phyloP scores from a whole-genome alignment of 129 eudicot genomes.

The Scalesia atractyloides region DNA sequence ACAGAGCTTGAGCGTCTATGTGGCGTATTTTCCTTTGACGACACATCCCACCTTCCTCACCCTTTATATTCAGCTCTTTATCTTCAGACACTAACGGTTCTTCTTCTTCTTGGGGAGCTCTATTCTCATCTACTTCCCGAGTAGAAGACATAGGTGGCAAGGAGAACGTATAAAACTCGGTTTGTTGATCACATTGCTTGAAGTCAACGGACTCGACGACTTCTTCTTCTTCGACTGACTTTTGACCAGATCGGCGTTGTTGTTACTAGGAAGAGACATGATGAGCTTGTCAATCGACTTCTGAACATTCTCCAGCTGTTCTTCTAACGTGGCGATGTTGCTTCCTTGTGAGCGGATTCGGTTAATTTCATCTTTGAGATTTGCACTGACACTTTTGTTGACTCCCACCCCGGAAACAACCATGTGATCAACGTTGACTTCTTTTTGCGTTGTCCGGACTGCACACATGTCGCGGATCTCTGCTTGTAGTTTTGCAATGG shows the following conservation, averaged over 20 bases:
- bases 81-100: conserved; percentile 36
- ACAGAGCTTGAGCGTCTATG: conserved; percentile 93
- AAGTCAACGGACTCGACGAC: conserved; percentile 56
- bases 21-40: conserved; percentile 91
- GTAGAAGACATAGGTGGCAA: conserved; percentile 81
- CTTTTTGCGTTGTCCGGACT: conserved; percentile 51
- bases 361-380: conserved; percentile 89
- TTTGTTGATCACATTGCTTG: conserved; percentile 63
- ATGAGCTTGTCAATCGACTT: conserved; percentile 87
- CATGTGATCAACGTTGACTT: conserved; percentile 53
- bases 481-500: conserved; percentile 88
- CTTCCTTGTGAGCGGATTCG: conserved; percentile 96
- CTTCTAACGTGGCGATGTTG: conserved; percentile 87
- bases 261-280: conserved; percentile 76
- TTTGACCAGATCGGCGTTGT: conserved; percentile 35
- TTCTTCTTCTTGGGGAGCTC: conserved; percentile 68
- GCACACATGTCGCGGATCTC: conserved; percentile 88
- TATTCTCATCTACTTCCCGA: conserved; percentile 74
- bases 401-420: conserved; percentile 48
- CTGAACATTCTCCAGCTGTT: conserved; percentile 92
- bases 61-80: conserved; percentile 55
- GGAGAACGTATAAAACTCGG: conserved; percentile 73
- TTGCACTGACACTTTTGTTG: conserved; percentile 91
- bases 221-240: conserved; percentile 68
- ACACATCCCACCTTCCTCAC: conserved; percentile 74